Evolutionary conservation across 2,329 filamentous ascomycete species (phyloP).

Genomic region (Colletotrichum orbiculare): DNA sequence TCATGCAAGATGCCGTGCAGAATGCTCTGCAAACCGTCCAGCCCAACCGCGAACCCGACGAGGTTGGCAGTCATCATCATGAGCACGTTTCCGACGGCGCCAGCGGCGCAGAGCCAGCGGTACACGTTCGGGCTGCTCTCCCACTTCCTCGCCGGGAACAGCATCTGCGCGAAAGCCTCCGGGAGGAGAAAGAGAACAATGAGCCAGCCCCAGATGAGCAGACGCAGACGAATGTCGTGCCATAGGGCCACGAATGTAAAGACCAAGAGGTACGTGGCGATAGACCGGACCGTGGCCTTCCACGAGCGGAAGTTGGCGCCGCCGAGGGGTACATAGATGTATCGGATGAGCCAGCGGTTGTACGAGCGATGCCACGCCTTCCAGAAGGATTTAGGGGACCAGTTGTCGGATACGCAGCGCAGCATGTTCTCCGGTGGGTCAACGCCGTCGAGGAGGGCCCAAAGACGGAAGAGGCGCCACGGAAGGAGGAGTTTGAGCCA

Average conservation of each 20-base stretch:
- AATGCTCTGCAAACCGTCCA: conserved; percentile 86
- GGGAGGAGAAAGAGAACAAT: conserved; percentile 94
- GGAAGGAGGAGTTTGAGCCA: conserved; percentile 97
- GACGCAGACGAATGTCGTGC: conserved; percentile 93
- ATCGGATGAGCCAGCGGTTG: conserved; percentile 94
- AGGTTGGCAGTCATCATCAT: conserved; percentile 98
- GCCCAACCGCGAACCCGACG: conserved; percentile 91
- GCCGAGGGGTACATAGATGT: conserved; percentile 92
- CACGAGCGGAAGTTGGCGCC: conserved; percentile 67
- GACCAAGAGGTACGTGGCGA: conserved; percentile 82
- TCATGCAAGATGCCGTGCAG: conserved; percentile 80
- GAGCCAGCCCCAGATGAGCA: conserved; percentile 97
- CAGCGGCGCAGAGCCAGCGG: conserved; percentile 81
- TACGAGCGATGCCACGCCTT: conserved; percentile 94
- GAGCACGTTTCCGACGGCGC: conserved; percentile 84
- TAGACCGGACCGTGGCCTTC: conserved; percentile 63
- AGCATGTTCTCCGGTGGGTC: conserved; percentile 99
- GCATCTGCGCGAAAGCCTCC: conserved; percentile 76
- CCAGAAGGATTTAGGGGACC: conserved; percentile 92
- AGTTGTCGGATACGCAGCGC: conserved; percentile 95
- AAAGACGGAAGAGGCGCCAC: conserved; percentile 99
- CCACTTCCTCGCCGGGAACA: conserved; percentile 82
- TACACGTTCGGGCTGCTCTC: conserved; percentile 76
- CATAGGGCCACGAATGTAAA: conserved; percentile 98
- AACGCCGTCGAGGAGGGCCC: conserved; percentile 88